Percentiles rank a stretch among this genome's conserved stretches.
phyloP scores from a whole-genome alignment of 495 filamentous ascomycete genomes.

The Astrothelium subdiscretum region DNA sequence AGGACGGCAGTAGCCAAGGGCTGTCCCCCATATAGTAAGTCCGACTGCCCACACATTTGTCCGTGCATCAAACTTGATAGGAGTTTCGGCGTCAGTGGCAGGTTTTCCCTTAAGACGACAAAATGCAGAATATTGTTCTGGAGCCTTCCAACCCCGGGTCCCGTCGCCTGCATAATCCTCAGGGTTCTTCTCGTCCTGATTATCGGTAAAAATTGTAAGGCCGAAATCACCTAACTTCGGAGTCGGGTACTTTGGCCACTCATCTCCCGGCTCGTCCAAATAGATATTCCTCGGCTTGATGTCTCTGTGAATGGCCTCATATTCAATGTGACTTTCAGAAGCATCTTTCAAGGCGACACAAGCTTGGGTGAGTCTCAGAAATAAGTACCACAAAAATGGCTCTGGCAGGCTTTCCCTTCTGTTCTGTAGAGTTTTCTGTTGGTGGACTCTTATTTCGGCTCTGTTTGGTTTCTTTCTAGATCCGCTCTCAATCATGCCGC shows the following conservation, averaged over 20 bases:
- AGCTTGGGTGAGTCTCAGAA: not conserved
- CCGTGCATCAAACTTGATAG: not conserved
- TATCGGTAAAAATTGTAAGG: conserved; percentile 1
- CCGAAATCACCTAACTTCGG: conserved; percentile 8
- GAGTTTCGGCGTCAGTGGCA: not conserved
- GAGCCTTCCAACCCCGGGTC: conserved; percentile 1
- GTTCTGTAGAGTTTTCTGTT: not conserved
- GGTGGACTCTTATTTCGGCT: no score
- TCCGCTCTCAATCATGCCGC: not conserved
- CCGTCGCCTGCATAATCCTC: not conserved
- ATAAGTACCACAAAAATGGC: conserved; percentile 4
- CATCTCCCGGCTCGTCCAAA: not conserved
- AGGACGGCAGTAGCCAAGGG: not conserved
- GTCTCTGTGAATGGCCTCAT: conserved; percentile 4
- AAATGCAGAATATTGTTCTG: not conserved
- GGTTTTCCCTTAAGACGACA: not conserved
- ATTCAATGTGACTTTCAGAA: not conserved
- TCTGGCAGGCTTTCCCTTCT: not conserved
- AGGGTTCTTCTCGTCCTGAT: conserved; percentile 4
- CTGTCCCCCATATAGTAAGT: not conserved
- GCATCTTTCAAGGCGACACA: not conserved
- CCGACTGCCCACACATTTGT: conserved; percentile 8
- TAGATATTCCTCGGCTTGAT: conserved; percentile 7
- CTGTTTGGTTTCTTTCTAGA: no score
- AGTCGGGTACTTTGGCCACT: not conserved